phyloP scores from a whole-genome alignment of 2,329 filamentous ascomycete genomes.

The Penicillium crustosum region DNA sequence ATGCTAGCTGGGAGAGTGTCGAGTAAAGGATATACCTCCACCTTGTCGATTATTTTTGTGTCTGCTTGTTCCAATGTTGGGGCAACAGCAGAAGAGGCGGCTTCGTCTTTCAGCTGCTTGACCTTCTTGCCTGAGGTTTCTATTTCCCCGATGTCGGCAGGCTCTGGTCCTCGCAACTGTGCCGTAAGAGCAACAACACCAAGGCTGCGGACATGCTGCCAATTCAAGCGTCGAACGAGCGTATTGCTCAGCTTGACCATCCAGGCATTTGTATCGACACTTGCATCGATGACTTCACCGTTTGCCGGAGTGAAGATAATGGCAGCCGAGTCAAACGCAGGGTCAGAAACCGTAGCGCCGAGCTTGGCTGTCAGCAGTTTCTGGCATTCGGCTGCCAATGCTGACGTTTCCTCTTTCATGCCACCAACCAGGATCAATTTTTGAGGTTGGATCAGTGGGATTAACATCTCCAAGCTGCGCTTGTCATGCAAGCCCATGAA shows the following conservation, averaged over 20 bases:
- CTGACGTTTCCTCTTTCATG: conserved; percentile 71
- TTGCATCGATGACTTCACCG: conserved; percentile 78
- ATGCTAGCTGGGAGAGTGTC: conserved; percentile 61
- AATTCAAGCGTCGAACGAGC: conserved; percentile 82
- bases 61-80: conserved; percentile 19
- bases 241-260: conserved; percentile 83
- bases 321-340: conserved; percentile 51
- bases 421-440: conserved; percentile 93
- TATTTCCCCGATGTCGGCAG: conserved; percentile 30
- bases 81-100: conserved; percentile 31
- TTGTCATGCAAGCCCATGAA: conserved; percentile 92
- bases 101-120: conserved; percentile 51
- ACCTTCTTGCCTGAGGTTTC: conserved; percentile 52
- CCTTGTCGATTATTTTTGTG: conserved; percentile 26
- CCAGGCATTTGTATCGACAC: conserved; percentile 98
- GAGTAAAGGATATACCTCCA: conserved; percentile 51
- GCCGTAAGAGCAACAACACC: conserved; percentile 93
- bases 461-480: conserved; percentile 88
- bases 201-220: conserved; percentile 89
- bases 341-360: conserved; percentile 27
- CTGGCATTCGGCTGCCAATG: conserved; percentile 77
- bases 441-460: conserved; percentile 87
- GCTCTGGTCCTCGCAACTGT: conserved; percentile 56
- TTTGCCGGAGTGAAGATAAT: conserved; percentile 79
- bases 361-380: conserved; percentile 57